These are phyloP conservation scores for Phytophthora sojae DNA, from an alignment of 352 stramenopile genomes.

Conservation along the genomic window DNA sequence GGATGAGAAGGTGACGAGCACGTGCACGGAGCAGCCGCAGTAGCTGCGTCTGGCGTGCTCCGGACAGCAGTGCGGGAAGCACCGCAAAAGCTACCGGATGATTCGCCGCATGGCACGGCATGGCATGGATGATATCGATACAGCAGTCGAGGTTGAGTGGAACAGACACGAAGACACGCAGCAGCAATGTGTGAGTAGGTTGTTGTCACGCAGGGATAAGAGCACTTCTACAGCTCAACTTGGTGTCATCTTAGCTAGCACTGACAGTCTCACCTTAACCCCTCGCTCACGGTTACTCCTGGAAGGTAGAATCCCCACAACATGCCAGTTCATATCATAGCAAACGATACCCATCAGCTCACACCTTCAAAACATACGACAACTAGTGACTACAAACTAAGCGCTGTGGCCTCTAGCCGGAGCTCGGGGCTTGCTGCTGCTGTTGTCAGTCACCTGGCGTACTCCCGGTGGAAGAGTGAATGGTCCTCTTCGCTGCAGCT, in stretches of 20 bases:
- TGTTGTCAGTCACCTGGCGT: constrained; percentile 31
- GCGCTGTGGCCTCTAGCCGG: background rate
- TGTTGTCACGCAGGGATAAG: background rate
- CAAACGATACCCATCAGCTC: background rate
- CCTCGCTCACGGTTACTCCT: constrained; percentile 20
- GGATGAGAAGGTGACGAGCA: constrained; percentile 32
- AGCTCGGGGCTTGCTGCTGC: background rate
- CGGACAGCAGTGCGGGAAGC: constrained; percentile 54
- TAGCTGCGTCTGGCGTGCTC: too few species aligned
- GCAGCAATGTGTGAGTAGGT: background rate
- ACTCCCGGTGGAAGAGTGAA: constrained; percentile 43
- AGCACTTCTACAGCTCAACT: background rate
- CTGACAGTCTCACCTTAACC: constrained; percentile 13
- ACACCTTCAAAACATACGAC: background rate
- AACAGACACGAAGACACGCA: background rate
- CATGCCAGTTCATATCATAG: too few species aligned
- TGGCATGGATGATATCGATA: background rate
- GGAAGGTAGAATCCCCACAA: background rate
- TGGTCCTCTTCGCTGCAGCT: constrained; percentile 40
- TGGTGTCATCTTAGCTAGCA: background rate
- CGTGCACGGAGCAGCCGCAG: constrained; percentile 42
- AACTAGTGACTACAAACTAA: background rate
- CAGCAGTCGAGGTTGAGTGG: background rate
- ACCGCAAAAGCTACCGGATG: constrained; percentile 20
- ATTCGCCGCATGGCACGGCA: background rate